Evolutionary conservation across 1,284 basidiomycete species (phyloP), one percentile per base, ranked within the genome.

Genomic region (Stygiomarasmius scandens): DNA sequence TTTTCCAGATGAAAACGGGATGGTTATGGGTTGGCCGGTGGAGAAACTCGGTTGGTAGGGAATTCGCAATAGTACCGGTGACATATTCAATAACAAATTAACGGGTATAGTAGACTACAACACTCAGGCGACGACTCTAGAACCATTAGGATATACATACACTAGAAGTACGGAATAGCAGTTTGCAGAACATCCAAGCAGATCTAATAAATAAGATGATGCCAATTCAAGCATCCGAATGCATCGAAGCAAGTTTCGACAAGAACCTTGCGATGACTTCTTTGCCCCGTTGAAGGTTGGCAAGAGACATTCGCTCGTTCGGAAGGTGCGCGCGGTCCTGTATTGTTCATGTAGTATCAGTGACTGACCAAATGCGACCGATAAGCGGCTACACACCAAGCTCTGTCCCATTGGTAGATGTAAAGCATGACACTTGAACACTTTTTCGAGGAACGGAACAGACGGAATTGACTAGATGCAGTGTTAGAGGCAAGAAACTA

Each of bases 381-480:
- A 14, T 12, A 27, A 24, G 34, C 24, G 16, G n/a, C 27, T 11
- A 75, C 85, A 63, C 65, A 91, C 90, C 32, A 85, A 84, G 67
- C 89, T 90, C 68, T 93, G 90, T 0, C 93, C 95, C 76, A 96
- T 87, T 0, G 95, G 95, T 2, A 96, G 79, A 71, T 96, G 95
- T 14, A 96, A 77, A 0, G 93, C 92, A 54, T 85, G 87, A 60
- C 90, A 92, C 2, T 77, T 74, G 60, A 99, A 94, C 67, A 90
- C 89, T 67, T 96, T 93, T 72, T 98, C 96, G 2, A 99, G 79
- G 72, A 89, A 95, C 0, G 95, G 95, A 1, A 98, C 86, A 0
- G 93, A 93, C 1, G 95, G 95, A 52, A 95, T 94, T 9, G 90
- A 92, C 91, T 92, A 59, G 11, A 34, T 27, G 4, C 20, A 45